A percentile compares a stretch with the other conserved stretches of the same genome.
Evolutionary conservation across 257 asterid species (phyloP).

Genomic region (Ligustrum vulgare): DNA sequence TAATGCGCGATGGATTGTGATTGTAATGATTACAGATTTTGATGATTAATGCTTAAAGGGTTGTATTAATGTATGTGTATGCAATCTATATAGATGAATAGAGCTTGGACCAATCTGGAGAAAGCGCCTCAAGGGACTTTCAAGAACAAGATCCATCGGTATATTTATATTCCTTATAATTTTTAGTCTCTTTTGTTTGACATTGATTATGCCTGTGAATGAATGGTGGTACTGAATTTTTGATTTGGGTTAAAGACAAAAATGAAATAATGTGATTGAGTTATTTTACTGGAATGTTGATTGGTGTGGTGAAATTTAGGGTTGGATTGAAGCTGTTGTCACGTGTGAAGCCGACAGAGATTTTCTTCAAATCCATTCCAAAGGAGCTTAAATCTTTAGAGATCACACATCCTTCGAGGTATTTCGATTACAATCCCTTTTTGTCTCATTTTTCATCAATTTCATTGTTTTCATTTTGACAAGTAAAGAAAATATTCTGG

Average conservation of each 20-base stretch:
- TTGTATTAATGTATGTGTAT: conserved; percentile 22
- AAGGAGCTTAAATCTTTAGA: conserved; percentile 68
- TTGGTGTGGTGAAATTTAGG: conserved; percentile 38
- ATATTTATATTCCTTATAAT: conserved; percentile 16
- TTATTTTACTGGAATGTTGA: conserved; percentile 5
- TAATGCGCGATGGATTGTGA: not conserved
- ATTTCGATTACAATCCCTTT: conserved; percentile 17
- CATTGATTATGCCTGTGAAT: conserved; percentile 6
- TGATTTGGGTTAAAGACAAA: not conserved
- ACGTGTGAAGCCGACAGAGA: conserved; percentile 87
- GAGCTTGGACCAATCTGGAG: conserved; percentile 79
- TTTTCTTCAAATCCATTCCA: conserved; percentile 86
- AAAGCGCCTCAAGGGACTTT: conserved; percentile 79
- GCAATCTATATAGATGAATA: conserved; percentile 68
- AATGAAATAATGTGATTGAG: conserved; percentile 4
- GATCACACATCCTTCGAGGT: conserved; percentile 81
- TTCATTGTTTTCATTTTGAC: conserved; percentile 6
- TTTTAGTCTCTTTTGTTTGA: conserved; percentile 13
- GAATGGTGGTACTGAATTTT: not conserved
- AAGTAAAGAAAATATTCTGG: not conserved
- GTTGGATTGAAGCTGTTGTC: conserved; percentile 83
- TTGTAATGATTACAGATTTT: not conserved
- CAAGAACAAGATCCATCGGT: conserved; percentile 88
- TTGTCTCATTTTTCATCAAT: conserved; percentile 7
- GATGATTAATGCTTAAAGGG: conserved; percentile 1